A percentile compares a stretch with the other conserved stretches of the same genome.
Evolutionary conservation across 2,329 filamentous ascomycete species (phyloP).

Genomic region (Nannizzia gypsea): DNA sequence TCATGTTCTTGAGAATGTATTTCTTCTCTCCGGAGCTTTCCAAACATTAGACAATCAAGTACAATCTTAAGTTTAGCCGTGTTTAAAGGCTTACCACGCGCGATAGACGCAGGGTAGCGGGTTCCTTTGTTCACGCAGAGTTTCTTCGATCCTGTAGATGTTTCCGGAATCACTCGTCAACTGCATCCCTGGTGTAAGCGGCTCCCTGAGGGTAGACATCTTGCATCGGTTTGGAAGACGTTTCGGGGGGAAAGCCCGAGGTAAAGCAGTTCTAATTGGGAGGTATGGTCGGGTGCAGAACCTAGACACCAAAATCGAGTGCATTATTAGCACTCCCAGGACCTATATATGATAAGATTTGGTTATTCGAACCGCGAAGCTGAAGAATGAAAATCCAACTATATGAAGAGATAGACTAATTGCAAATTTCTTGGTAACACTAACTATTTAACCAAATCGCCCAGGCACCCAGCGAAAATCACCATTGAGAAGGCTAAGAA

Average conservation of each 20-base stretch:
- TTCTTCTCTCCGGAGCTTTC: conserved; percentile 10
- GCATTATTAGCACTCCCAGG: not conserved
- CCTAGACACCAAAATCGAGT: not conserved
- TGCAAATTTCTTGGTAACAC: too few relatives aligned
- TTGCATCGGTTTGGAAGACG: not conserved
- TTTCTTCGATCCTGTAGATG: conserved; percentile 11
- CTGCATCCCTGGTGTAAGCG: conserved; percentile 7
- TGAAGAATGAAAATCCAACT: too few relatives aligned
- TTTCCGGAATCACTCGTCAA: conserved; percentile 12
- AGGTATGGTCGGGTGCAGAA: not conserved
- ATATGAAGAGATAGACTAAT: too few relatives aligned
- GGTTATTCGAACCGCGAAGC: too few relatives aligned
- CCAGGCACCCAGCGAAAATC: too few relatives aligned
- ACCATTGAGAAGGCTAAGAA: too few relatives aligned
- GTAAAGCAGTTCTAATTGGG: not conserved
- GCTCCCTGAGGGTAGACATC: conserved; percentile 6
- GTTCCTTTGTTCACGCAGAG: conserved; percentile 8
- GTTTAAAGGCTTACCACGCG: conserved; percentile 3
- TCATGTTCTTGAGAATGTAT: conserved; percentile 19
- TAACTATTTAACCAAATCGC: too few relatives aligned
- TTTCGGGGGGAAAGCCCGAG: not conserved
- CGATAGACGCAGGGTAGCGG: conserved; percentile 10
- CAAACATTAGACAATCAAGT: not conserved
- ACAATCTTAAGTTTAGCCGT: not conserved
- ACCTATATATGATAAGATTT: too few relatives aligned